Evolutionary conservation across 2,329 filamentous ascomycete genomes (phyloP).

Genomic region (Paecilomyces sp.): DNA sequence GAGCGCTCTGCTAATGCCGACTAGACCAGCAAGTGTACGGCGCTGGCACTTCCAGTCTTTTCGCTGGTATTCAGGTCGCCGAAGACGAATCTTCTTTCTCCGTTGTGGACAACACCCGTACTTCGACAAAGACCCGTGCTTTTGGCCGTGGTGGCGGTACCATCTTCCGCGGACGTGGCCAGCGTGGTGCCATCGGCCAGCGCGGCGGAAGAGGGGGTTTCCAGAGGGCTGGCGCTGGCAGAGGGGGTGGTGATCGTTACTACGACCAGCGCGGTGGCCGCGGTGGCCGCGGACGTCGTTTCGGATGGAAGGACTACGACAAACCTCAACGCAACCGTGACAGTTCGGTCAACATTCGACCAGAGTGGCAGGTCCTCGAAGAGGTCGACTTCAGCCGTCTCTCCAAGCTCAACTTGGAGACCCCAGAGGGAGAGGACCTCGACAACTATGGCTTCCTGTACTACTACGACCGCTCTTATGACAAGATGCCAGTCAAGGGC

Average conservation of each 20-base stretch:
- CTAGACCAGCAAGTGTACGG: constrained; percentile 95
- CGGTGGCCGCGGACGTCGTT: constrained; percentile 70
- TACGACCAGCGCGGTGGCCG: constrained; percentile 66
- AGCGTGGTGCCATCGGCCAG: constrained; percentile 62
- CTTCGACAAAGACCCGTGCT: constrained; percentile 70
- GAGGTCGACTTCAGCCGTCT: constrained; percentile 98
- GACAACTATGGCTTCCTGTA: constrained; percentile 96
- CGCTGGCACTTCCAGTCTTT: constrained; percentile 75
- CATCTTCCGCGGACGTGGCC: constrained; percentile 72
- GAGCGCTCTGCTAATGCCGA: constrained; percentile 8
- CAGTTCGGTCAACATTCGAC: constrained; percentile 90
- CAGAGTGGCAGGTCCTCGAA: constrained; percentile 91
- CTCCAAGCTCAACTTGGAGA: constrained; percentile 89
- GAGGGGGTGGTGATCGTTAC: constrained; percentile 54
- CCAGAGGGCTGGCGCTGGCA: constrained; percentile 63
- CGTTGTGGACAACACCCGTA: constrained; percentile 89
- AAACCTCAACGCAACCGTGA: constrained; percentile 96
- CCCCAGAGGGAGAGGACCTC: constrained; percentile 89
- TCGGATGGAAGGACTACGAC: constrained; percentile 98
- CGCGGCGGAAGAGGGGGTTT: constrained; percentile 65
- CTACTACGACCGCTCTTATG: constrained; percentile 93
- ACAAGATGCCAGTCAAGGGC: constrained; percentile 86
- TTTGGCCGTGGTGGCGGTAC: constrained; percentile 82
- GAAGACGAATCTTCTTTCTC: constrained; percentile 98
- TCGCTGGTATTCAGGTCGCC: constrained; percentile 73